Conservation (phyloP, 2,329 filamentous ascomycete species). For the Xylariales sp. region DNA sequence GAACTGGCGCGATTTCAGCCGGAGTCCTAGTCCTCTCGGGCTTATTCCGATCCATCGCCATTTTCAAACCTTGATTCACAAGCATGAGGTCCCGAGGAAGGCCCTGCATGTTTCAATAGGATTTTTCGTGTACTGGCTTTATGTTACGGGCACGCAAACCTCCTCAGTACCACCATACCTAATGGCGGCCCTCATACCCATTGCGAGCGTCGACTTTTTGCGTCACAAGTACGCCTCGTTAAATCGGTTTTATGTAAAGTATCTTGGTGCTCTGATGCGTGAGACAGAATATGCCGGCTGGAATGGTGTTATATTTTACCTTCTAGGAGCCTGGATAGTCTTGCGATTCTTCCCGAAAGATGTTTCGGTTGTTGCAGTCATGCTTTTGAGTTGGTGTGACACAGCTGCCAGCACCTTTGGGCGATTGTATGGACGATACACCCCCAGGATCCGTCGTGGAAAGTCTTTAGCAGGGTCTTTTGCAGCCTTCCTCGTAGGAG, state of each 20-base stretch:
- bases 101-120: slow-evolving; percentile 94
- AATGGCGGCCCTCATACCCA: slow-evolving; percentile 83
- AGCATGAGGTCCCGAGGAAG: slow-evolving; percentile 96
- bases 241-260: slow-evolving; percentile 87
- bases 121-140: slow-evolving; percentile 90
- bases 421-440: slow-evolving; percentile 88
- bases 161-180: slow-evolving; percentile 84
- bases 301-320: slow-evolving; percentile 97
- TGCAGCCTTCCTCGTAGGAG: slow-evolving; percentile 84
- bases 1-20: slow-evolving; percentile 88
- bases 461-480: slow-evolving; percentile 92
- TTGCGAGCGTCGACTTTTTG: slow-evolving; percentile 82
- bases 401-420: slow-evolving; percentile 96
- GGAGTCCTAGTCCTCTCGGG: slow-evolving; percentile 91
- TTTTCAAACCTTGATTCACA: slow-evolving; percentile 92
- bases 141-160: slow-evolving; percentile 81
- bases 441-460: slow-evolving; percentile 82
- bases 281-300: slow-evolving; percentile 94
- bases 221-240: slow-evolving; percentile 84
- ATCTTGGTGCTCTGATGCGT: slow-evolving; percentile 91
- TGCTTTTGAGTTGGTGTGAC: slow-evolving; percentile 97
- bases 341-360: slow-evolving; percentile 93
- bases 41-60: slow-evolving; percentile 94
- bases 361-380: slow-evolving; percentile 85
- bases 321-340: slow-evolving; percentile 88